Evolutionary conservation across 805 yeast genomes (phyloP), one percentile per base, ranked within the genome.

Genomic region (Pichia cabralensis): DNA sequence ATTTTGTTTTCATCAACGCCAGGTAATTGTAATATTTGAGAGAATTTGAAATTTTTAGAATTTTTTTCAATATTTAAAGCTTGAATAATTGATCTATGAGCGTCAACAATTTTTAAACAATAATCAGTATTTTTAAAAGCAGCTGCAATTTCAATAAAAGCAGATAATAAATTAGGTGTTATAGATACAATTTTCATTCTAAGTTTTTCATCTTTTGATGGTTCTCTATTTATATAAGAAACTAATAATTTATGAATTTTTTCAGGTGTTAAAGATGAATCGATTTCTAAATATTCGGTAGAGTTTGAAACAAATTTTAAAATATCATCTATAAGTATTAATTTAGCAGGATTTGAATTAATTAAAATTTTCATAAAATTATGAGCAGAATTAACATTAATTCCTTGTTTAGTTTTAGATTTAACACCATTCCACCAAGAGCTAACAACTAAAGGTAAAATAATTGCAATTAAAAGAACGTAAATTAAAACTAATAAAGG

Each of bases 351-450:
- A 50, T 75, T 76, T 52, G 70, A 71, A 58, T 85, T 88, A 40
- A 84, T 69, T 51, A 85, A 58, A 43, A 71, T 67, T 47, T 81
- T 79, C 30, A 83, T 76, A 50, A 81, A 83, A 36, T 64, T 53
- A 4, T 82, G 71, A 5, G 98, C 95, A n/a, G 97, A 81, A 19
- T 74, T 71, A 32, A 80, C 76, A 44, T 82, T 83, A 40, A 92
- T 65, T 4, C 95, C 96, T 46, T 74, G 75, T 47, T 78, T 82
- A 19, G 96, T 92, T 50, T 74, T 76, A 3, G 80, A 63, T 53
- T 80, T 81, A 34, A 85, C 84, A 35, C 74, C 76, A 30, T 65
- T 64, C 99, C 99, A 92, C 96, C 96, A 89, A 20, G 65, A 63
- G 26, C 85, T 81, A 21, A 94, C 97, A 30, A 81, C 57, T 35